A percentile compares a stretch with the other conserved stretches of the same genome.
Evolutionary conservation across 73 alveolate species (phyloP).

Genomic region (Tetrahymena borealis): DNA sequence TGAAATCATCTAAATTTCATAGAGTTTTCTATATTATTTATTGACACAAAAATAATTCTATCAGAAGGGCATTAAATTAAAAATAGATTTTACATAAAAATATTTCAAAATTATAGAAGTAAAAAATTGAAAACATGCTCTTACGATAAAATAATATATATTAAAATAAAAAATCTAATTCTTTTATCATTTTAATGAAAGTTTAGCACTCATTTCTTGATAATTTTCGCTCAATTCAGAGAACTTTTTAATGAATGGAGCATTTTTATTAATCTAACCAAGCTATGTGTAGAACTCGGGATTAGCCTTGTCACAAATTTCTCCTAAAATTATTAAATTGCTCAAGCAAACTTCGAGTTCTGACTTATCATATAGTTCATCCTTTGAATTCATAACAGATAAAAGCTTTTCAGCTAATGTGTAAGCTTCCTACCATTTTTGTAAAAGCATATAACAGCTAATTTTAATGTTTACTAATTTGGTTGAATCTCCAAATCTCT

Average conservation of each 20-base stretch:
- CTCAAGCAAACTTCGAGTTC: background rate
- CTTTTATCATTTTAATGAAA: background rate
- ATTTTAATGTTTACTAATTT: background rate
- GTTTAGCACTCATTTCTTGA: background rate
- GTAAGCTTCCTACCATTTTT: background rate
- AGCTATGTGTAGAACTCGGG: background rate
- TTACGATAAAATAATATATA: too few relatives aligned
- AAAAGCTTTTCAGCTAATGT: background rate
- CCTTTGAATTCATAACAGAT: background rate
- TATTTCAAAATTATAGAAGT: too few relatives aligned
- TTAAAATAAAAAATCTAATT: background rate
- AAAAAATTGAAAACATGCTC: too few relatives aligned
- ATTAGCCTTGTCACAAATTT: background rate
- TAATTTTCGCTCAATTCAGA: background rate
- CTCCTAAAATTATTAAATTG: background rate
- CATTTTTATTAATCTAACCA: background rate
- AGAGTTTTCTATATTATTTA: too few relatives aligned
- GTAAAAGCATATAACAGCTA: background rate
- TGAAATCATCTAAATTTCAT: too few relatives aligned
- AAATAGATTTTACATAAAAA: too few relatives aligned
- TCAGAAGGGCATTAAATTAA: too few relatives aligned
- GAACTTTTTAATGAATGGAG: background rate
- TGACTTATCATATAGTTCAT: background rate
- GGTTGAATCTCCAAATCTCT: background rate
- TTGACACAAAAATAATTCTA: too few relatives aligned